Conservation (phyloP, 2,329 filamentous ascomycete genomes). For the Sclerotiophoma versabilis region DNA sequence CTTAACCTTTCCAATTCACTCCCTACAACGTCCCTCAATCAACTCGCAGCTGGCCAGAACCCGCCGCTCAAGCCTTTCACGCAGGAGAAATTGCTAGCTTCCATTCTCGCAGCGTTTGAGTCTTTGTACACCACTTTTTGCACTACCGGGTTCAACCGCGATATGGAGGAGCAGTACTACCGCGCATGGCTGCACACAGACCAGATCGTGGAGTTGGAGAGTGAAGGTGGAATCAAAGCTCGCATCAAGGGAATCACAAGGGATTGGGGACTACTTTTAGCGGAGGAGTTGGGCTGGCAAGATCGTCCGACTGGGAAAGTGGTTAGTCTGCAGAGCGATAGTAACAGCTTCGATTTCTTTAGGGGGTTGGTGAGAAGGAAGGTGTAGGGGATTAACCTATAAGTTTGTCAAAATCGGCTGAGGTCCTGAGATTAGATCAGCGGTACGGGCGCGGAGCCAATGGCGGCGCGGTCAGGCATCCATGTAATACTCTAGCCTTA, state of each 20-base stretch:
- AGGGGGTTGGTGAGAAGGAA: constrained; percentile 85
- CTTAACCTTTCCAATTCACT: constrained; percentile 84
- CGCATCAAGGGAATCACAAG: constrained; percentile 84
- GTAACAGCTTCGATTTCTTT: constrained; percentile 99
- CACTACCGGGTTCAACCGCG: constrained; percentile 73
- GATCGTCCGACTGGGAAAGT: constrained; percentile 77
- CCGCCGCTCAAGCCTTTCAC: constrained; percentile 63
- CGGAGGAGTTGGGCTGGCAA: constrained; percentile 79
- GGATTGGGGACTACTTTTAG: constrained; percentile 89
- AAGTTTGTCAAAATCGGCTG: too few relatives aligned
- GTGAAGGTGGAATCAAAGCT: constrained; percentile 76
- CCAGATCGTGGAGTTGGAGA: constrained; percentile 77
- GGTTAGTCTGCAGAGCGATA: constrained; percentile 90
- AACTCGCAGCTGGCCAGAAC: constrained; percentile 61
- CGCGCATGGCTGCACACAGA: constrained; percentile 77
- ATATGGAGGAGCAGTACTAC: constrained; percentile 72
- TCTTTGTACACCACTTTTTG: constrained; percentile 78
- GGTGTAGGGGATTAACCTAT: constrained; percentile 57
- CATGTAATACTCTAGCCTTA: too few relatives aligned
- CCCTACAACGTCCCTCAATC: constrained; percentile 86
- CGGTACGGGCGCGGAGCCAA: too few relatives aligned
- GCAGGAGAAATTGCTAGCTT: constrained; percentile 81
- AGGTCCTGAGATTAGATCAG: too few relatives aligned
- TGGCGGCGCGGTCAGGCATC: too few relatives aligned
- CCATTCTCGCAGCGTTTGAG: constrained; percentile 80